Evolutionary conservation across 1,284 basidiomycete species (phyloP).

Genomic region (Calocybe gambosa): DNA sequence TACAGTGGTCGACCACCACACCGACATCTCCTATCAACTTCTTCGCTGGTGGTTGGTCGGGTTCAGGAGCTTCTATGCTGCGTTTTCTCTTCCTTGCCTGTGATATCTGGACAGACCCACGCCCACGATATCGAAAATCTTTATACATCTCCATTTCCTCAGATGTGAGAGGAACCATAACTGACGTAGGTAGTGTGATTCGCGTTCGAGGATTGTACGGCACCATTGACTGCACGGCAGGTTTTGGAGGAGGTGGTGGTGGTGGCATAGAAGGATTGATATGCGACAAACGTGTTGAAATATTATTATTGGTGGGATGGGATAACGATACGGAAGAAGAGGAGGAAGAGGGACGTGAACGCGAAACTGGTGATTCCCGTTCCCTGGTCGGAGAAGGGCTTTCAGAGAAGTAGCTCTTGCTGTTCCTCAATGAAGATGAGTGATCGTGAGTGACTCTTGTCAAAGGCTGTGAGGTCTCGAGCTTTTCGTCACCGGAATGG

Average conservation of each 20-base stretch:
- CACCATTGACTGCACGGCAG: slow-evolving; percentile 21
- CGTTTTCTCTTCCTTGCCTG: slow-evolving; percentile 29
- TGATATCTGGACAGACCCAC: slow-evolving; percentile 47
- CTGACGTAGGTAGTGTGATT: slow-evolving; percentile 52
- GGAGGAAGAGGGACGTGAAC: slow-evolving; percentile 25
- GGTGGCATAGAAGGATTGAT: slow-evolving; percentile 24
- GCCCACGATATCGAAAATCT: slow-evolving; percentile 42
- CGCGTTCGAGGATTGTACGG: slow-evolving; percentile 64
- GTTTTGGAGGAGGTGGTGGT: slow-evolving; percentile 21
- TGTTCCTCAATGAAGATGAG: slow-evolving; percentile 15
- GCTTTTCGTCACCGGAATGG: slow-evolving; percentile 30
- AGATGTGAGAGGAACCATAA: slow-evolving; percentile 58
- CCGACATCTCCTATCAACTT: slow-evolving; percentile 56
- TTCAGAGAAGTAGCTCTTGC: slow-evolving; percentile 15
- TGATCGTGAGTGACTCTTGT: slow-evolving; percentile 13
- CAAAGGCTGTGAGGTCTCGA: slow-evolving; percentile 33
- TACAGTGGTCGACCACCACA: slow-evolving; percentile 69
- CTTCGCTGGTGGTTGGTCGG: slow-evolving; percentile 44
- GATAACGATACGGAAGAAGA: slow-evolving; percentile 25
- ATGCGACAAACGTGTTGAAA: slow-evolving; percentile 14
- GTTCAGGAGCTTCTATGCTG: slow-evolving; percentile 49
- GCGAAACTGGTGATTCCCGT: slow-evolving; percentile 21
- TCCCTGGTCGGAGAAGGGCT: slow-evolving; percentile 23
- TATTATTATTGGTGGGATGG: slow-evolving; percentile 15
- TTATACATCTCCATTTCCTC: slow-evolving; percentile 59